A percentile compares a stretch with the other conserved stretches of the same genome.
These are phyloP conservation scores for Lentinula aciculospora DNA, from an alignment of 768 basidiomycete genomes.

Conservation along the genomic window DNA sequence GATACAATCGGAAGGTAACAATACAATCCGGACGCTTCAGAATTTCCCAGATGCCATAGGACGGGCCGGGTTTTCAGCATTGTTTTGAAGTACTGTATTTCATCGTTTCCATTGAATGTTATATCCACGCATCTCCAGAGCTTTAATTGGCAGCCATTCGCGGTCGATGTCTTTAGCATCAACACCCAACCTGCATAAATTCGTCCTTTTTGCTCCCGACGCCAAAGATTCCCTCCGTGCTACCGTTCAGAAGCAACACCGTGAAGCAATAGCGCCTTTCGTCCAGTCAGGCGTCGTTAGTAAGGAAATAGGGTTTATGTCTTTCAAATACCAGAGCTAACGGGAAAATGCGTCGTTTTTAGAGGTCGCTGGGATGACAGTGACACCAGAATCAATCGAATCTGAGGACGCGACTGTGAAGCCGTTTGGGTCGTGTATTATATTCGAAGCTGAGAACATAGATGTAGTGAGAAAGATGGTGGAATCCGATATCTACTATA, in stretches of 20 bases:
- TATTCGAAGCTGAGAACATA: conserved; percentile 33
- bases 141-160: not conserved
- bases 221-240: conserved; percentile 41
- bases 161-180: conserved; percentile 2
- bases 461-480: conserved; percentile 18
- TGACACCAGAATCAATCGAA: conserved; percentile 33
- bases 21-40: no score
- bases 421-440: conserved; percentile 36
- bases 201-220: conserved; percentile 55
- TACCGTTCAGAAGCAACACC: conserved; percentile 39
- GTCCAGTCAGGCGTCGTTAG: conserved; percentile 37
- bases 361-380: conserved; percentile 35
- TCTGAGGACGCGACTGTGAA: conserved; percentile 22
- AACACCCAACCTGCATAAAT: conserved; percentile 22
- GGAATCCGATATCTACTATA: conserved; percentile 10
- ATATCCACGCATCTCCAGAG: not conserved
- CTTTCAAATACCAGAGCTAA: not conserved
- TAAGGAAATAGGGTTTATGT: conserved; percentile 15
- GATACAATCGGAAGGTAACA: no score
- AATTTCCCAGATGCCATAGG: no score
- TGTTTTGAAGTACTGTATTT: conserved; percentile 26
- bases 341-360: not conserved
- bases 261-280: conserved; percentile 29
- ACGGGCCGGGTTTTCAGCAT: conserved; percentile 12
- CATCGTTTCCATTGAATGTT: not conserved